phyloP scores from a whole-genome alignment of 129 eudicot genomes.

The Flaveria trinervia region DNA sequence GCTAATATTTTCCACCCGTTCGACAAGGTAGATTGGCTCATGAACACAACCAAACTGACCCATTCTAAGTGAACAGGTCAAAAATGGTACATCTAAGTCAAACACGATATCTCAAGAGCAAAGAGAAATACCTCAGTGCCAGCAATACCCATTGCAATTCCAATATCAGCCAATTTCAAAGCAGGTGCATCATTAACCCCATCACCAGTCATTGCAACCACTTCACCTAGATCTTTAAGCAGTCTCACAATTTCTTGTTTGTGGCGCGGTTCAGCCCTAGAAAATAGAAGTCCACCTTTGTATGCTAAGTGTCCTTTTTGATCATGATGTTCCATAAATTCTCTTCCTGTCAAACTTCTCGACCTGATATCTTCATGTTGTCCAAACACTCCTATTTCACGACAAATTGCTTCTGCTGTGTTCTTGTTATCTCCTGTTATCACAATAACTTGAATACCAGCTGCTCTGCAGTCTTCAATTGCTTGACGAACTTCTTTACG shows the following conservation, averaged over 20 bases:
- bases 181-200: conserved; percentile 98
- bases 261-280: conserved; percentile 92
- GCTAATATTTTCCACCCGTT: background rate
- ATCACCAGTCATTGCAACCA: conserved; percentile 97
- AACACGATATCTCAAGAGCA: conserved; percentile 4
- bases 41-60: conserved; percentile 3
- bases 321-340: conserved; percentile 67
- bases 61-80: background rate
- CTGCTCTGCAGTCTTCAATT: conserved; percentile 90
- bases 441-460: conserved; percentile 96
- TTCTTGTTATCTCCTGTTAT: conserved; percentile 97
- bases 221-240: conserved; percentile 83
- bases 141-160: conserved; percentile 95
- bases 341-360: conserved; percentile 84
- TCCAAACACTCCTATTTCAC: conserved; percentile 80
- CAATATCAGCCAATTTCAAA: conserved; percentile 84
- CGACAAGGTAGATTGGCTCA: background rate
- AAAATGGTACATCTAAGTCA: background rate
- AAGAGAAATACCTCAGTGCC: conserved; percentile 80
- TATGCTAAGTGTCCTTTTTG: conserved; percentile 55
- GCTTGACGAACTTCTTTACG: conserved; percentile 92
- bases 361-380: conserved; percentile 65
- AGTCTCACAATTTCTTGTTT: conserved; percentile 90
- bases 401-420: conserved; percentile 99
- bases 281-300: conserved; percentile 81